Evolutionary conservation across 257 asterid genomes (phyloP).

Genomic region (Nicotiana benthamiana): DNA sequence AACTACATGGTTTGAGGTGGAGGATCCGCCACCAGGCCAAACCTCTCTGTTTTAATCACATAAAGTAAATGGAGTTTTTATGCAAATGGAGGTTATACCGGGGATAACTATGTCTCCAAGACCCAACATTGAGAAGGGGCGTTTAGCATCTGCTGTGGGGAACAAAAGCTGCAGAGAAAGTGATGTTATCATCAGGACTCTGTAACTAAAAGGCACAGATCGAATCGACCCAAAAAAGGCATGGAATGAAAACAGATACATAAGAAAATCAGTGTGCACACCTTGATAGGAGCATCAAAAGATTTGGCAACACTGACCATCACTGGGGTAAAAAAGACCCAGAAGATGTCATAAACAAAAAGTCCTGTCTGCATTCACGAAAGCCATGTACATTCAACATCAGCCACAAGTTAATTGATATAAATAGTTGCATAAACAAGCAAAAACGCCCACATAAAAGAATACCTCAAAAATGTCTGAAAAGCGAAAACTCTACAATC

Average conservation of each 20-base stretch:
- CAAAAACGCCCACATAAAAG: not conserved
- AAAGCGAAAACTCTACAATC: not conserved
- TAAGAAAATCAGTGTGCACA: conserved; percentile 11
- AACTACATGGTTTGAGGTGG: not conserved
- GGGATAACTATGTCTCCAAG: conserved; percentile 99
- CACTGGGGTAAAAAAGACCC: conserved; percentile 98
- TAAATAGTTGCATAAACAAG: not conserved
- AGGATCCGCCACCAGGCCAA: not conserved
- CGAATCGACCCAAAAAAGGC: not conserved
- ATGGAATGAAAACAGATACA: not conserved
- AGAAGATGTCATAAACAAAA: conserved; percentile 82
- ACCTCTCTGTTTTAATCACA: not conserved
- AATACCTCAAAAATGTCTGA: not conserved
- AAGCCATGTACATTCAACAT: conserved; percentile 2
- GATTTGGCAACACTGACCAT: conserved; percentile 98
- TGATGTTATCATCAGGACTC: conserved; percentile 1
- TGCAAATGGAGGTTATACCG: conserved; percentile 36
- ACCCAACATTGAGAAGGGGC: conserved; percentile 98
- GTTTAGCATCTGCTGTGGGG: conserved; percentile 74
- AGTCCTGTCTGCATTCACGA: conserved; percentile 72
- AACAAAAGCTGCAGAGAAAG: conserved; percentile 69
- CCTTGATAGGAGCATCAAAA: conserved; percentile 98
- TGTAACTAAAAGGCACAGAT: not conserved
- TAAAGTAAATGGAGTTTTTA: not conserved
- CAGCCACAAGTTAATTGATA: not conserved